phyloP scores from a whole-genome alignment of 139 green algal species.

The Coelastrella sp. region DNA sequence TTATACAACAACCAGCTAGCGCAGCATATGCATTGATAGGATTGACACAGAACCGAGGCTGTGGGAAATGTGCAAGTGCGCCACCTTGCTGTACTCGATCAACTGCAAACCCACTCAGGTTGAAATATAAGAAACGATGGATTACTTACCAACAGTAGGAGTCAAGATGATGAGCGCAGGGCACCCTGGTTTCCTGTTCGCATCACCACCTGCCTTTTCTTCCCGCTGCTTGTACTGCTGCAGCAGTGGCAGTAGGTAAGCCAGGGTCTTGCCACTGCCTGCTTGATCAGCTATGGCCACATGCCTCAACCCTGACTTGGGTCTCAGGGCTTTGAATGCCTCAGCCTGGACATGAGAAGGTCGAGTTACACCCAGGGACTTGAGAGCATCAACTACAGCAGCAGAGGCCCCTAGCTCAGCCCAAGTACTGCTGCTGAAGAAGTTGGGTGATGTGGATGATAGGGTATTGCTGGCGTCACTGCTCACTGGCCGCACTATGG shows the following conservation, averaged over 20 bases:
- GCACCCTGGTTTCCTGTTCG: slow-evolving; percentile 36
- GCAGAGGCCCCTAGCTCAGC: slow-evolving; percentile 54
- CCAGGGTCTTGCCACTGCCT: slow-evolving; percentile 93
- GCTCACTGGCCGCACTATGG: slow-evolving; percentile 21
- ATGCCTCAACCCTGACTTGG: slow-evolving; percentile 7
- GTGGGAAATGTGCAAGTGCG: not conserved
- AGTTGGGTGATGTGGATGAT: slow-evolving; percentile 27
- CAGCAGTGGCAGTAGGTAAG: slow-evolving; percentile 88
- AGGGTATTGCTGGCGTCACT: not conserved
- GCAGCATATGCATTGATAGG: too few species aligned
- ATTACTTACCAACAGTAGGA: slow-evolving; percentile 63
- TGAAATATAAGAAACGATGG: not conserved
- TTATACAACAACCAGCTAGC: too few species aligned
- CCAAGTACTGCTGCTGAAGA: slow-evolving; percentile 68
- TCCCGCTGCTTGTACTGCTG: slow-evolving; percentile 72
- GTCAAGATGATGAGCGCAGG: slow-evolving; percentile 71
- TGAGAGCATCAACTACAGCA: slow-evolving; percentile 67
- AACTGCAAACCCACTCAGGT: not conserved
- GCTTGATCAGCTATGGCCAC: slow-evolving; percentile 87
- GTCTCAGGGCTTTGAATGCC: slow-evolving; percentile 45
- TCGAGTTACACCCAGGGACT: slow-evolving; percentile 65
- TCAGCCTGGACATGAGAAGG: slow-evolving; percentile 77
- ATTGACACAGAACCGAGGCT: too few species aligned
- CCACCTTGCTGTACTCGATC: not conserved
- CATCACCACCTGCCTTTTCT: slow-evolving; percentile 38